phyloP scores from a whole-genome alignment of 257 asterid genomes.

The Solanum habrochaites region DNA sequence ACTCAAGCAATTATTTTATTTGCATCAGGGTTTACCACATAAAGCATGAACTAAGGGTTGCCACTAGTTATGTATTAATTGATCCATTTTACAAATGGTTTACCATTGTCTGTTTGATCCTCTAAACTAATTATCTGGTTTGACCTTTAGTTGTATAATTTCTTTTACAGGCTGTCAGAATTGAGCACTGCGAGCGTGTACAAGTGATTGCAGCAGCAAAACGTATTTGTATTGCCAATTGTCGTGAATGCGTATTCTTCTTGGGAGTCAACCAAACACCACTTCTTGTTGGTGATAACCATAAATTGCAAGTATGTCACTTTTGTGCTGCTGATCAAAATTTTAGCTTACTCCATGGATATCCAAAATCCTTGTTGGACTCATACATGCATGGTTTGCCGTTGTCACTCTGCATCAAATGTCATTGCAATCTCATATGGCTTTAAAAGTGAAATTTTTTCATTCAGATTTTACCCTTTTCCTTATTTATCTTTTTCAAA shows the following conservation, averaged over 20 bases:
- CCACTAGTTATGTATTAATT: neutral
- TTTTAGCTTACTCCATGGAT: neutral
- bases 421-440: neutral
- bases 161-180: slow-evolving; percentile 68
- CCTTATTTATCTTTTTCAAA: neutral
- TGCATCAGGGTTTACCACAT: neutral
- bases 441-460: neutral
- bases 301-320: slow-evolving; percentile 71
- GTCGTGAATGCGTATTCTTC: slow-evolving; percentile 93
- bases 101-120: neutral
- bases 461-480: neutral
- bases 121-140: neutral
- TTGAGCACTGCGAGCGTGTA: slow-evolving; percentile 97
- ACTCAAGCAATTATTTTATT: neutral
- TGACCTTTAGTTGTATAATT: neutral
- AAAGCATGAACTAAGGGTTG: neutral
- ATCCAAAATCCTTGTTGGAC: neutral
- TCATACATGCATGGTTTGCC: neutral
- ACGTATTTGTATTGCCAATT: slow-evolving; percentile 84
- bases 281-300: slow-evolving; percentile 94
- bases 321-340: neutral
- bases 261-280: slow-evolving; percentile 89
- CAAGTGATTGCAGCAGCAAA: slow-evolving; percentile 84
- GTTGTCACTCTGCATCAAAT: neutral
- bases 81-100: neutral